These are phyloP conservation scores for Angomonas ambiguus DNA, from an alignment of 208 protist species.

Conservation along the genomic window DNA sequence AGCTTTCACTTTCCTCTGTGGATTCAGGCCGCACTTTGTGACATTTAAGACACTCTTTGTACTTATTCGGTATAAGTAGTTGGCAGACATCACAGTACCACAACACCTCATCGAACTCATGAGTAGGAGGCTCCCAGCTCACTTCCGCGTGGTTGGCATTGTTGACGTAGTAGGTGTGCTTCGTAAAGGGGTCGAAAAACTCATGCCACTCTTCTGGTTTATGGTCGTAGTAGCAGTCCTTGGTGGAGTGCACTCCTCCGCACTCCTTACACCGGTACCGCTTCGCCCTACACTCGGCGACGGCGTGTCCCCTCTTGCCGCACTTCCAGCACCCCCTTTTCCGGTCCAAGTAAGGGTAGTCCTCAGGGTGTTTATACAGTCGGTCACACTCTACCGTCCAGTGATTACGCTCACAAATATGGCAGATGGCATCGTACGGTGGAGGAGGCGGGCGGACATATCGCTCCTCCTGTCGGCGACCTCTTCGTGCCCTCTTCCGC, in stretches of 20 bases:
- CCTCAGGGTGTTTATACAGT: conserved; percentile 35
- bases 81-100: conserved; percentile 76
- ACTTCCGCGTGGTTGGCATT: conserved; percentile 54
- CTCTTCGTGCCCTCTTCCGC: background rate
- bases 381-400: conserved; percentile 76
- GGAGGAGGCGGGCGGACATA: conserved; percentile 11
- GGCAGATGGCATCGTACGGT: conserved; percentile 56
- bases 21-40: conserved; percentile 46
- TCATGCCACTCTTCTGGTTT: conserved; percentile 81
- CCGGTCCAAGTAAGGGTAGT: conserved; percentile 56
- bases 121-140: conserved; percentile 59
- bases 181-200: conserved; percentile 53
- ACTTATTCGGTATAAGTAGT: conserved; percentile 47
- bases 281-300: conserved; percentile 46
- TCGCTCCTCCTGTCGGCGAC: conserved; percentile 6
- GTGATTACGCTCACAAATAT: conserved; percentile 76
- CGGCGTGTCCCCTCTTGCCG: conserved; percentile 67
- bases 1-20: conserved; percentile 15
- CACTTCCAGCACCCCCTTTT: conserved; percentile 68
- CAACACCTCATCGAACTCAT: conserved; percentile 69
- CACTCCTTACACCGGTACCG: conserved; percentile 74
- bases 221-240: conserved; percentile 76
- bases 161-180: conserved; percentile 76
- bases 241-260: conserved; percentile 77
- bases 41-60: conserved; percentile 78